A percentile compares a stretch with the other conserved stretches of the same genome.
phyloP scores from a whole-genome alignment of 495 filamentous ascomycete genomes.

The Penicillium canescens region DNA sequence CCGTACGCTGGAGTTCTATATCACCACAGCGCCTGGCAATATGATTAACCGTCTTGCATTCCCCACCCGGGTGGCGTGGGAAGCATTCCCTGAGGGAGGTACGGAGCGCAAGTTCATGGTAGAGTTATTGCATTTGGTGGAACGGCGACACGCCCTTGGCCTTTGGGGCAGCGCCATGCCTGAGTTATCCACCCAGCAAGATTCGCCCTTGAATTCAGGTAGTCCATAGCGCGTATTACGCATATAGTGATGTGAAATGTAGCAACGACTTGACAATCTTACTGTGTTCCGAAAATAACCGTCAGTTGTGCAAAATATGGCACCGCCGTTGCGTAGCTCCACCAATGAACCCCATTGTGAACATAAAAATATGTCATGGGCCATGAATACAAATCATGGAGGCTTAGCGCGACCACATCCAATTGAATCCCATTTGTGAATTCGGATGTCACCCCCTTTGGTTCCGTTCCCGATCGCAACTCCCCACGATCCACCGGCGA shows the following conservation, averaged over 20 bases:
- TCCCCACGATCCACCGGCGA: neutral
- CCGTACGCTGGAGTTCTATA: conserved; percentile 44
- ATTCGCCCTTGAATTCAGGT: conserved; percentile 22
- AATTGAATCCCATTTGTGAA: neutral
- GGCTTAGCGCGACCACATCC: no score
- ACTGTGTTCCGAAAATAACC: no score
- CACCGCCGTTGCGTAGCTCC: no score
- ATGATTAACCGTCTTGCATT: conserved; percentile 52
- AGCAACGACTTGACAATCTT: neutral
- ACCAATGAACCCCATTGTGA: no score
- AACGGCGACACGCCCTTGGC: conserved; percentile 37
- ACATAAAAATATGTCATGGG: no score
- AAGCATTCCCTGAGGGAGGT: conserved; percentile 37
- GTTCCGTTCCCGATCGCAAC: neutral
- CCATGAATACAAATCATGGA: no score
- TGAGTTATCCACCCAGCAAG: conserved; percentile 34
- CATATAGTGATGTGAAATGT: neutral
- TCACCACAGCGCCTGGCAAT: conserved; percentile 40
- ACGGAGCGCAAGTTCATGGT: conserved; percentile 40
- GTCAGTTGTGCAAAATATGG: neutral
- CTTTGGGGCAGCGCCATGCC: conserved; percentile 46
- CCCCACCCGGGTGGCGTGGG: conserved; percentile 44
- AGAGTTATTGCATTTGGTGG: conserved; percentile 42
- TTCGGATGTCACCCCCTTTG: neutral
- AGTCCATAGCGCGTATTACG: neutral